Percentiles rank a stretch among this genome's conserved stretches.
Evolutionary conservation across 2,329 filamentous ascomycete species (phyloP).

Genomic region (Pezicula rhizophila): DNA sequence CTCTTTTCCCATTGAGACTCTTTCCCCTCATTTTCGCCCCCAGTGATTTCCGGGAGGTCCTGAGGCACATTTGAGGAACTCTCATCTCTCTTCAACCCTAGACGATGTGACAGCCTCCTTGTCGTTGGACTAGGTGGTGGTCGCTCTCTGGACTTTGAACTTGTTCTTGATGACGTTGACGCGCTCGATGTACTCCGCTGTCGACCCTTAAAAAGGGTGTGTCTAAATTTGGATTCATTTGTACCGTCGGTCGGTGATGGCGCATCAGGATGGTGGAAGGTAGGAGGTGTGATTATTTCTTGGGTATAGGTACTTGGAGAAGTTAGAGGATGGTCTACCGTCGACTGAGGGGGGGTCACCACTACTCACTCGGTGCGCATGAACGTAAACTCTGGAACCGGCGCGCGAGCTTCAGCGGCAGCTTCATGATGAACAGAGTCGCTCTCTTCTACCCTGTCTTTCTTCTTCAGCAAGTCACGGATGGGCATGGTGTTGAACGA

Average conservation of each 20-base stretch:
- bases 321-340: neutral
- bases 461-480: conserved; percentile 57
- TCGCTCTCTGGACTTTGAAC: conserved; percentile 10
- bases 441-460: conserved; percentile 43
- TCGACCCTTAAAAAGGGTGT: conserved; percentile 27
- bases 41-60: conserved; percentile 70
- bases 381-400: conserved; percentile 70
- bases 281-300: conserved; percentile 70
- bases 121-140: conserved; percentile 10
- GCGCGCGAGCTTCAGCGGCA: conserved; percentile 16
- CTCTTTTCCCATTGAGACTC: conserved; percentile 86
- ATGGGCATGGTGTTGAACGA: conserved; percentile 45
- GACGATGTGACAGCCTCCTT: conserved; percentile 58
- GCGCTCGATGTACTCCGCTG: conserved; percentile 36
- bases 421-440: conserved; percentile 23
- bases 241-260: conserved; percentile 8
- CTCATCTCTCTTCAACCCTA: conserved; percentile 57
- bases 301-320: conserved; percentile 54
- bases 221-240: conserved; percentile 24
- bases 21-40: conserved; percentile 38
- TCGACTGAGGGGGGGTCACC: neutral
- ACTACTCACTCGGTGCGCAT: conserved; percentile 68
- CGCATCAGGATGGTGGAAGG: conserved; percentile 33
- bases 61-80: conserved; percentile 70
- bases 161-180: conserved; percentile 33